Percentiles rank a stretch among this genome's conserved stretches.
Evolutionary conservation across 2,329 filamentous ascomycete genomes (phyloP).

Genomic region (Dactylellina sp.): DNA sequence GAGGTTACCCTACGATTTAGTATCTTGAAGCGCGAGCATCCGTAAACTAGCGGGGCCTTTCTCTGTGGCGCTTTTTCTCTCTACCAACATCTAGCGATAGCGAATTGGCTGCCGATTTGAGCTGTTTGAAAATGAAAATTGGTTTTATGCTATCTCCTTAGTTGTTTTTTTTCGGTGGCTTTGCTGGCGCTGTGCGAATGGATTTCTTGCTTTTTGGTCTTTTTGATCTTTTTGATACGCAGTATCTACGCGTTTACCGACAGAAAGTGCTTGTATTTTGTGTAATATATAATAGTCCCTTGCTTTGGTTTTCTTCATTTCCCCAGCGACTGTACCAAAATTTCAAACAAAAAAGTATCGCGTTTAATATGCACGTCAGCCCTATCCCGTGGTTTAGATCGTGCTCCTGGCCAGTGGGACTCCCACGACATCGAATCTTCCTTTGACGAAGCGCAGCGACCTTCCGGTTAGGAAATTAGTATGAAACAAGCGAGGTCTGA

Average conservation of each 20-base stretch:
- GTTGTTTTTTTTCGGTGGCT: constrained; percentile 10
- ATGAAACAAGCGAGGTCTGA: constrained; percentile 47
- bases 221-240: background rate
- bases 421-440: too few species aligned
- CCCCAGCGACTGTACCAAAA: background rate
- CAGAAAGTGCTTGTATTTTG: constrained; percentile 18
- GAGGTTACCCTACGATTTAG: constrained; percentile 89
- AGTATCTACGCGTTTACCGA: constrained; percentile 7
- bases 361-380: background rate
- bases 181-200: constrained; percentile 25
- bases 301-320: background rate
- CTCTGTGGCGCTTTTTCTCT: constrained; percentile 27
- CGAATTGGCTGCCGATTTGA: constrained; percentile 15
- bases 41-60: constrained; percentile 60
- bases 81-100: constrained; percentile 26
- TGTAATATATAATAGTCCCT: constrained; percentile 22
- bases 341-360: background rate
- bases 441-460: constrained; percentile 14
- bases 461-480: constrained; percentile 12
- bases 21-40: constrained; percentile 70
- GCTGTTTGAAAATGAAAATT: constrained; percentile 9
- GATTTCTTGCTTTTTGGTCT: too few species aligned
- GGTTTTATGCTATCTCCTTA: constrained; percentile 3
- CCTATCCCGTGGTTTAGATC: background rate
- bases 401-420: background rate